Percentiles rank a stretch among this genome's conserved stretches.
Evolutionary conservation across 208 protist species (phyloP).

Genomic region (Trypanosoma rangeli): DNA sequence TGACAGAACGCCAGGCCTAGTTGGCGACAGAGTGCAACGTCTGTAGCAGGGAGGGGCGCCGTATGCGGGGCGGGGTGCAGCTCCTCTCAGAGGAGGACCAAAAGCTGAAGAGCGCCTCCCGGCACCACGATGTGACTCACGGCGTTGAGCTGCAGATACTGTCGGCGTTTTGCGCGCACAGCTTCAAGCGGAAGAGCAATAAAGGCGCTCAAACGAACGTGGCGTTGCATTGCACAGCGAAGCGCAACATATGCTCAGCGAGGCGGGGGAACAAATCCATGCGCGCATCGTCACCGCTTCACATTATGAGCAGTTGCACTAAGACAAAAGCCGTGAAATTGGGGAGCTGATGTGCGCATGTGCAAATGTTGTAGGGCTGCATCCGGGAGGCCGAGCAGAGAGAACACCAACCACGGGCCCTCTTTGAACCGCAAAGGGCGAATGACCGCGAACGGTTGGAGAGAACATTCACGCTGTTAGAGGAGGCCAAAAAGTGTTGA

Average conservation of each 20-base stretch:
- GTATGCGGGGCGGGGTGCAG: constrained; percentile 49
- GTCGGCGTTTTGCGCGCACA: no score
- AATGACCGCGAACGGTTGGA: constrained; percentile 40
- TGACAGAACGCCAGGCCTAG: background rate
- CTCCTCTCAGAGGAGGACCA: constrained; percentile 51
- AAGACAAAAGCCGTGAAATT: no score
- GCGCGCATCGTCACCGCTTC: constrained; percentile 38
- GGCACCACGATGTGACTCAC: constrained; percentile 33
- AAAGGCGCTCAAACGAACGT: constrained; percentile 11
- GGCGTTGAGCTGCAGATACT: constrained; percentile 37
- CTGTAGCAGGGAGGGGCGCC: constrained; percentile 48
- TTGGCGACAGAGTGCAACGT: constrained; percentile 33
- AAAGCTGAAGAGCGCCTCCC: constrained; percentile 37
- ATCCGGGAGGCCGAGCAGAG: constrained; percentile 36
- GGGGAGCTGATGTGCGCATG: no score
- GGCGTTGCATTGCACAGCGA: constrained; percentile 8
- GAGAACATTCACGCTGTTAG: constrained; percentile 21
- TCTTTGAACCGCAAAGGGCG: constrained; percentile 34
- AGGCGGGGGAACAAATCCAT: constrained; percentile 41
- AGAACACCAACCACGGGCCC: constrained; percentile 32
- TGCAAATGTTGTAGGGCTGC: constrained; percentile 22
- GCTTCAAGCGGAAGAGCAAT: no score
- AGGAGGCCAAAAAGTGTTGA: constrained; percentile 52
- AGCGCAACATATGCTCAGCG: constrained; percentile 26
- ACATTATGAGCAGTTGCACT: no score